Base-by-base conservation (phyloP, 2,329 filamentous ascomycete species). In the Chalara sp. region DNA sequence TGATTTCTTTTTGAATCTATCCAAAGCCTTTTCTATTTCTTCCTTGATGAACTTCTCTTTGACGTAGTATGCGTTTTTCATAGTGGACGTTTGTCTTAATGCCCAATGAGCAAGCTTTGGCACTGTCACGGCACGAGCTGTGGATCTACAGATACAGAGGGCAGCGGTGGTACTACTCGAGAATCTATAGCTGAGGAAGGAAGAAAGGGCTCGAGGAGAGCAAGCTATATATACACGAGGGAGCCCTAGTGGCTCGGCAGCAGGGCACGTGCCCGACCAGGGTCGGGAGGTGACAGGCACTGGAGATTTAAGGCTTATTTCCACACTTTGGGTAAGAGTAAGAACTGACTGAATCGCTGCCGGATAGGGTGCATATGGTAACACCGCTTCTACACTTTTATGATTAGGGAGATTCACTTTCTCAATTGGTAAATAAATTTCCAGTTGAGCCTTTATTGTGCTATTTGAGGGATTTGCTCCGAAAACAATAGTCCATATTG, bases 21-120 rank as follows among this genome's bases (percentile, higher is more conserved):
- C 46, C 6, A 37, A 41, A 1, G 40, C 41, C 28, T 48, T 45
- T 12, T 49, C 42, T 11, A 52, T 30, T 31, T 47, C 44, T 29
- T 44, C 31, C 44, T 39, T 32, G 7, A 54, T 46, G 11, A 54
- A 39, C 4, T 49, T 31, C 13, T 54, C 49, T n/a, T 50, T 54
- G 21, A 35, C 12, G 11, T 31, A 28, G n/a, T 30, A 47, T n/a
- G 50, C 45, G 11, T 44, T 47, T 5, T 44, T 43, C 37, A 47
- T 35, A 4, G n/a, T 13, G 2, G 51, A 47, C 6, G 40, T 43
- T 28, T 47, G 41, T n/a, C 47, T 29, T 11, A 49, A 30, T 2
- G 46, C 31, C 45, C 42, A 51, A 32, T 51, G 46, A 44, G 33
- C 32, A 1, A 46, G n/a, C 11, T 11, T 21, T 10, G 52, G 52